These are phyloP conservation scores for Hirsutella thompsonii DNA, from an alignment of 2,329 filamentous ascomycete species.

Conservation along the genomic window DNA sequence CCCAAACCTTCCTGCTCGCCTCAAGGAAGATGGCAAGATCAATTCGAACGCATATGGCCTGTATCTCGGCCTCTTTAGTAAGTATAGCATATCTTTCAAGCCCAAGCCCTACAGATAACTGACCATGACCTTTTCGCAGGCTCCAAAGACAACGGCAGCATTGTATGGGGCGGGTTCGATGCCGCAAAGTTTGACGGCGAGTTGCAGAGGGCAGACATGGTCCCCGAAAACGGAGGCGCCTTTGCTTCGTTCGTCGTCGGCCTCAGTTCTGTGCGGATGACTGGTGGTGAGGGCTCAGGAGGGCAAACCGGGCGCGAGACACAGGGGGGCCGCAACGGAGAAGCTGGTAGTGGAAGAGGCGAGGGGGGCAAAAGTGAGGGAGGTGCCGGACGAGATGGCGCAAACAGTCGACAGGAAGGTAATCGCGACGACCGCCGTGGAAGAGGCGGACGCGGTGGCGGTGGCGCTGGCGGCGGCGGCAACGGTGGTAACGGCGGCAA, in stretches of 20 bases:
- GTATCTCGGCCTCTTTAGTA: not conserved
- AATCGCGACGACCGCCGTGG: no score
- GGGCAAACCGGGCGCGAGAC: not conserved
- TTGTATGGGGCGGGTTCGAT: not conserved
- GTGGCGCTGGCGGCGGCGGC: no score
- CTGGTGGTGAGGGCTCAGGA: not conserved
- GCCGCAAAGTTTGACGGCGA: not conserved
- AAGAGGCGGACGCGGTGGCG: no score
- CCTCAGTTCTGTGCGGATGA: not conserved
- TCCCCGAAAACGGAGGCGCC: not conserved
- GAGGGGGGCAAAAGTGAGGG: not conserved
- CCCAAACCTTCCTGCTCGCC: not conserved
- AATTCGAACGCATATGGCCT: not conserved
- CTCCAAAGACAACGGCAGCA: not conserved
- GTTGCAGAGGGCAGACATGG: not conserved
- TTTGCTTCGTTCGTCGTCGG: not conserved
- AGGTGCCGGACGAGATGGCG: no score
- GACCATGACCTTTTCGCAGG: not conserved
- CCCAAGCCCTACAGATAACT: not conserved
- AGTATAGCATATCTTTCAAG: not conserved
- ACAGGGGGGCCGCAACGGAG: no score
- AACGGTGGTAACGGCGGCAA: no score
- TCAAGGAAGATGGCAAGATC: not conserved
- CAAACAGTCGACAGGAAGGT: no score
- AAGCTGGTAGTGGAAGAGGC: no score